Percentiles rank a stretch among this genome's conserved stretches.
These are phyloP conservation scores for Arctium minus DNA, from an alignment of 129 eudicot genomes.

Conservation along the genomic window DNA sequence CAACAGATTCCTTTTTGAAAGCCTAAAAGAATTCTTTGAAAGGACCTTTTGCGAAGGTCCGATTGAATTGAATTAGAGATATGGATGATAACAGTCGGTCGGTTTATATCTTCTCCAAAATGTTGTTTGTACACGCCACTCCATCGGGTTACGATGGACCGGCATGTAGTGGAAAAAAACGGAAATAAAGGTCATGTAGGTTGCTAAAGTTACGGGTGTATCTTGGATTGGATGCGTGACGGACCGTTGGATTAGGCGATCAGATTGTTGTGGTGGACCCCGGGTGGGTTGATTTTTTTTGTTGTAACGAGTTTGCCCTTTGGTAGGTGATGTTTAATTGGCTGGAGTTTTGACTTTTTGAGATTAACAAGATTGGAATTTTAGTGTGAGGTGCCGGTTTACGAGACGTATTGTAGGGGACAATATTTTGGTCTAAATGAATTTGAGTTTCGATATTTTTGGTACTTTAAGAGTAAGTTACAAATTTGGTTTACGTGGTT, in stretches of 20 bases:
- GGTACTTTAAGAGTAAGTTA: too few species aligned
- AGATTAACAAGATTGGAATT: neutral
- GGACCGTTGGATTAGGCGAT: neutral
- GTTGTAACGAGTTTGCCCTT: neutral
- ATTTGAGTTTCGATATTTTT: too few species aligned
- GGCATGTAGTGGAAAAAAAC: slow-evolving; percentile 20
- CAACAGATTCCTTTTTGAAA: neutral
- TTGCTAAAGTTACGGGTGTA: neutral
- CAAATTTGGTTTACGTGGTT: too few species aligned
- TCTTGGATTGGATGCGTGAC: neutral
- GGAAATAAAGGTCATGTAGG: slow-evolving; percentile 12
- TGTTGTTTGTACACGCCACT: slow-evolving; percentile 24
- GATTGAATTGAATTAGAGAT: slow-evolving; percentile 3
- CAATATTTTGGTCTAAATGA: neutral
- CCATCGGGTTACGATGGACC: slow-evolving; percentile 11
- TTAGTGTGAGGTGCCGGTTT: neutral
- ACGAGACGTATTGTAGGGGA: neutral
- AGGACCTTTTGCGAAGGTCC: slow-evolving; percentile 2
- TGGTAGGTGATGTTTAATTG: neutral
- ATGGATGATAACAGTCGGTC: slow-evolving; percentile 15
- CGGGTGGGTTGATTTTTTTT: neutral
- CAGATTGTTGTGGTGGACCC: neutral
- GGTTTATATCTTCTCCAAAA: slow-evolving; percentile 11
- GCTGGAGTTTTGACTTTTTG: neutral
- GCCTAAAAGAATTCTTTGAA: neutral